These are phyloP conservation scores for Macaranga tanarius DNA, from an alignment of 441 rosid species.

Conservation along the genomic window DNA sequence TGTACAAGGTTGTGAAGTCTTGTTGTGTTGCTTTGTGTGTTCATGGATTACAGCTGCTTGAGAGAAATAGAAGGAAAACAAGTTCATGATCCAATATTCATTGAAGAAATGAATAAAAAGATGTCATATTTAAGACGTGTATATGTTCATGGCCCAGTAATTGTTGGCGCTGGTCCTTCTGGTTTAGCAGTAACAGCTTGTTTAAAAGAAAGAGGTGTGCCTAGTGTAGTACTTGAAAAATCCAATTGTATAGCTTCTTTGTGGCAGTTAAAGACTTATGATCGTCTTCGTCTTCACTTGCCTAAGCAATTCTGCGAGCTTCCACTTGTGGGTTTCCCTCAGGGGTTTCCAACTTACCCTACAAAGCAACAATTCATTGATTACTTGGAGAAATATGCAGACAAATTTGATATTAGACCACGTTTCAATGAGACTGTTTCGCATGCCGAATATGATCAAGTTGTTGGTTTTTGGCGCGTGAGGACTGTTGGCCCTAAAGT, in stretches of 20 bases:
- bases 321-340: constrained; percentile 65
- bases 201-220: constrained; percentile 51
- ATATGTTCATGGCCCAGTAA: constrained; percentile 56
- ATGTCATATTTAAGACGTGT: constrained; percentile 36
- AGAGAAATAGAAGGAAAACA: constrained; percentile 82
- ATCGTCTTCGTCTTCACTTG: constrained; percentile 84
- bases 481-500: constrained; percentile 42
- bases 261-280: constrained; percentile 80
- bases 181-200: constrained; percentile 84
- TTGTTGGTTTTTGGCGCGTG: constrained; percentile 54
- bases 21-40: constrained; percentile 14
- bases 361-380: constrained; percentile 60
- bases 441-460: constrained; percentile 54
- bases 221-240: constrained; percentile 62
- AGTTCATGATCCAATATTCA: constrained; percentile 58
- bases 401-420: constrained; percentile 45
- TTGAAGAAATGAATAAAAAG: constrained; percentile 23
- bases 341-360: constrained; percentile 68
- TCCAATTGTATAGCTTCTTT: constrained; percentile 67
- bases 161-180: constrained; percentile 89
- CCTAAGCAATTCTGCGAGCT: constrained; percentile 85
- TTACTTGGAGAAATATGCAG: constrained; percentile 51
- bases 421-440: constrained; percentile 54
- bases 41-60: constrained; percentile 38
- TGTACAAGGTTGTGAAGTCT: background rate